Base-by-base conservation (phyloP, 2,329 filamentous ascomycete genomes). In the Myriosclerotinia scirpicola region DNA sequence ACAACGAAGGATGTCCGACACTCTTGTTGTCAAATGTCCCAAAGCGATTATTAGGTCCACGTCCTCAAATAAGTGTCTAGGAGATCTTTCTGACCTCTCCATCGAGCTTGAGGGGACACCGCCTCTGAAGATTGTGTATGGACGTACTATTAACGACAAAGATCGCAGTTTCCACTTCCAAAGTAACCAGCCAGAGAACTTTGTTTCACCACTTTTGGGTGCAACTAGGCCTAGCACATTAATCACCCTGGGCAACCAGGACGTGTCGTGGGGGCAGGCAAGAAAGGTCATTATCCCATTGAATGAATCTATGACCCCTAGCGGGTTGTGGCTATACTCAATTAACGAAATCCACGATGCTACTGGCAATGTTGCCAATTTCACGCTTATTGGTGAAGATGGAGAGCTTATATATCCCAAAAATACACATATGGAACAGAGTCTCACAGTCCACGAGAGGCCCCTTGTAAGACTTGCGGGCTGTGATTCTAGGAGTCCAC, bases 341-440 rank as follows among this genome's bases (percentile, higher is more conserved):
- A 88, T 99, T 64, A 92, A 97, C 72, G 92, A 97, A 77, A 92
- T 99, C 11, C 87, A 92, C 68, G 95, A 99, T 80, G 94, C 88
- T 2, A 90, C 93, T 71, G 93, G 93, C 56, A 99, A 99, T 73
- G 80, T 90, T 48, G 88, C 93, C 67, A 90, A 88, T 70, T 99
- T 97, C 75, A 81, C 84, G 3, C 79, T 82, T 5, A 78, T 83
- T 3, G 81, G 84, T 17, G 90, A 95, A 53, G 90, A 95, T n/a
- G 81, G 83, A 46, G 88, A 92, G 22, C 79, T 78, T 54, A 80
- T 81, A 60, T 87, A 84, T 69, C 80, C 83, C 5, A 88, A 86
- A 73, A 79, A 82, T 1, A 83, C 85, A 68, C 81, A 87, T 60
- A 82, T 96, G 26, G 87, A 89, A 70, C 92, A 96, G 74, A 85